A percentile compares a stretch with the other conserved stretches of the same genome.
These are phyloP conservation scores for Chlorociboria aeruginascens DNA, from an alignment of 495 filamentous ascomycete genomes.

Conservation along the genomic window DNA sequence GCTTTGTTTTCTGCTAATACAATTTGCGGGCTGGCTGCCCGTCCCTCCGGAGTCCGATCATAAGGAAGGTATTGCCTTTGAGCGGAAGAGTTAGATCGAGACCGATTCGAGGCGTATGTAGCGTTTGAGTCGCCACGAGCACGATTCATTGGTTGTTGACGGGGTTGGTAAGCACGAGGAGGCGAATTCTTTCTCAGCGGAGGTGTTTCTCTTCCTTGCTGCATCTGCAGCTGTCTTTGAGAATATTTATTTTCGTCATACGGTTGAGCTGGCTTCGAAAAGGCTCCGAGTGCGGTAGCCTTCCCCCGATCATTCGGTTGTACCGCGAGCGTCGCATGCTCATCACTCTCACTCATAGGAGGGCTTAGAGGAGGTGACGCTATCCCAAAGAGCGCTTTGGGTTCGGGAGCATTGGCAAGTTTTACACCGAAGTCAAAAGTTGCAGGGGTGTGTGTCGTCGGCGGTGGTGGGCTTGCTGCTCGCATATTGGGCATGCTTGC, in stretches of 20 bases:
- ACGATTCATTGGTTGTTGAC: slow-evolving; percentile 6
- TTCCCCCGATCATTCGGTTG: slow-evolving; percentile 73
- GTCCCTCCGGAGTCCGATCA: slow-evolving; percentile 6
- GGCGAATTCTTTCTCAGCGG: slow-evolving; percentile 17
- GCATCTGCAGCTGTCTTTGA: slow-evolving; percentile 68
- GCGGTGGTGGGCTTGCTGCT: slow-evolving; percentile 38
- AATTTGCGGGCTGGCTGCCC: slow-evolving; percentile 3
- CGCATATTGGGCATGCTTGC: slow-evolving; percentile 24
- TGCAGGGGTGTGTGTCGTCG: slow-evolving; percentile 21
- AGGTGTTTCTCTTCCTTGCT: slow-evolving; percentile 49
- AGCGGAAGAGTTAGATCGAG: slow-evolving; percentile 17
- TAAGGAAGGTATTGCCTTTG: slow-evolving; percentile 9
- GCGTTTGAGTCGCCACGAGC: slow-evolving; percentile 16
- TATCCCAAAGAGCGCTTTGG: slow-evolving; percentile 26
- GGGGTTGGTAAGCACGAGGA: slow-evolving; percentile 10
- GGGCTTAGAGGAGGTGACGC: slow-evolving; percentile 57
- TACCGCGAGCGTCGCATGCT: slow-evolving; percentile 45
- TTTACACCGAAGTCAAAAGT: slow-evolving; percentile 15
- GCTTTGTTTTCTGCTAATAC: slow-evolving; percentile 26
- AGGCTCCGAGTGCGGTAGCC: slow-evolving; percentile 73
- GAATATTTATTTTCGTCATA: slow-evolving; percentile 81
- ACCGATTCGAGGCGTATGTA: slow-evolving; percentile 10
- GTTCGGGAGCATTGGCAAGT: neutral
- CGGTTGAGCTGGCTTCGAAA: slow-evolving; percentile 61
- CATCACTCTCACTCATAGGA: slow-evolving; percentile 56